Evolutionary conservation across 2,329 filamentous ascomycete genomes (phyloP), one percentile per base, ranked within the genome.

Genomic region (Arthrobotrys iridis): DNA sequence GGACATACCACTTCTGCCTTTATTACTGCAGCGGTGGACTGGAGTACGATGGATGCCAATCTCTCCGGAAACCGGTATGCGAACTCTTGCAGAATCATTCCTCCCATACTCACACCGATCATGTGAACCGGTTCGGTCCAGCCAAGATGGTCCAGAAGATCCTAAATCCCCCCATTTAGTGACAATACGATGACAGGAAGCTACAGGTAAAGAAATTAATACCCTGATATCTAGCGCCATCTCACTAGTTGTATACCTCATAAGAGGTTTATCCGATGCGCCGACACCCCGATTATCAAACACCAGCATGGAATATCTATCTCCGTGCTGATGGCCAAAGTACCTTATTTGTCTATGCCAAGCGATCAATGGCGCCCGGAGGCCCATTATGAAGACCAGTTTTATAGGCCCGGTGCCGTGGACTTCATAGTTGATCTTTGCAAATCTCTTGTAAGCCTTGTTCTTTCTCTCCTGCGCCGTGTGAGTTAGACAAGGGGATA

Each of bases 31-130:
- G 88, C 87, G 1, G 89, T 91, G 81, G 86, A 88, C 76, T 89
- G 82, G 2, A 92, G 85, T 33, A 83, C 85, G 15, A 92, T 83
- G 13, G 85, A 87, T 22, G 83, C 83, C 62, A 91, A 81, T 50
- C 86, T 84, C 10, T 82, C 77, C 0, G 88, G 88, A 28, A 84
- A 82, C n/a, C 84, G 81, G 78, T 82, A 84, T 20, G 86, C 88
- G 78, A 97, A 80, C 83, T 97, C 93, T 82, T 96, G 93, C 1
- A 91, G 88, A 79, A 97, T 94, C 93, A 97, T 96, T 70, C 93
- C 93, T 77, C 93, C 93, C 87, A 96, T 91, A 72, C 90, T 92
- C 77, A 94, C 88, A 66, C 93, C 93, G 33, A 91, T 85, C 60
- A 96, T 81, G 83, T 97, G 89, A 11, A 90, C 78, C 79, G 84